These are phyloP conservation scores for Yamadazyma phyllophila DNA, from an alignment of 805 yeast species.

Conservation along the genomic window DNA sequence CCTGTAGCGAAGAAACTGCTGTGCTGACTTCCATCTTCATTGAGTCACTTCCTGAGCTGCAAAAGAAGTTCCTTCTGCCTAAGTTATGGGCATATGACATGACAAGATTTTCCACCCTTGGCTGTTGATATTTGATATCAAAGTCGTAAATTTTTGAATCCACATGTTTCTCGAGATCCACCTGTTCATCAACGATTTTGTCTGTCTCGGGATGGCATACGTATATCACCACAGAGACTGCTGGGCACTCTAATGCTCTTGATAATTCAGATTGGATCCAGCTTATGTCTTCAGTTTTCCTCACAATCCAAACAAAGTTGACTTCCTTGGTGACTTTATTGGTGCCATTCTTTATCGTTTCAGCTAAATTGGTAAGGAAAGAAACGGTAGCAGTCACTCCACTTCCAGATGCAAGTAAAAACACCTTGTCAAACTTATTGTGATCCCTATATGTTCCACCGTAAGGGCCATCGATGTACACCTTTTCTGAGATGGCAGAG, in stretches of 20 bases:
- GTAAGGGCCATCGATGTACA: slow-evolving; percentile 55
- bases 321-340: slow-evolving; percentile 23
- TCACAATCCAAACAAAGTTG: slow-evolving; percentile 47
- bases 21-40: slow-evolving; percentile 39
- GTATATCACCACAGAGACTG: slow-evolving; percentile 24
- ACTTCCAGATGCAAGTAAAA: slow-evolving; percentile 47
- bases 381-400: slow-evolving; percentile 54
- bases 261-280: slow-evolving; percentile 42
- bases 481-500: slow-evolving; percentile 26
- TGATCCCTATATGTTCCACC: slow-evolving; percentile 51
- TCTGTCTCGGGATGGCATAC: slow-evolving; percentile 13
- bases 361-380: slow-evolving; percentile 30
- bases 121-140: slow-evolving; percentile 13
- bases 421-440: slow-evolving; percentile 42
- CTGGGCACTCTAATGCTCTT: slow-evolving; percentile 22
- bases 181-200: not conserved
- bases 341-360: slow-evolving; percentile 13
- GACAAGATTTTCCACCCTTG: not conserved
- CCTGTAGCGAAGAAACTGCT: slow-evolving; percentile 41
- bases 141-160: not conserved
- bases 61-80: slow-evolving; percentile 35
- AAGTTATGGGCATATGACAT: not conserved
- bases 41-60: slow-evolving; percentile 46
- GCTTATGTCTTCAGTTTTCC: slow-evolving; percentile 26
- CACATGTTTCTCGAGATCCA: not conserved